Evolutionary conservation across 352 stramenopile genomes (phyloP).

Genomic region (Pythium volutum): DNA sequence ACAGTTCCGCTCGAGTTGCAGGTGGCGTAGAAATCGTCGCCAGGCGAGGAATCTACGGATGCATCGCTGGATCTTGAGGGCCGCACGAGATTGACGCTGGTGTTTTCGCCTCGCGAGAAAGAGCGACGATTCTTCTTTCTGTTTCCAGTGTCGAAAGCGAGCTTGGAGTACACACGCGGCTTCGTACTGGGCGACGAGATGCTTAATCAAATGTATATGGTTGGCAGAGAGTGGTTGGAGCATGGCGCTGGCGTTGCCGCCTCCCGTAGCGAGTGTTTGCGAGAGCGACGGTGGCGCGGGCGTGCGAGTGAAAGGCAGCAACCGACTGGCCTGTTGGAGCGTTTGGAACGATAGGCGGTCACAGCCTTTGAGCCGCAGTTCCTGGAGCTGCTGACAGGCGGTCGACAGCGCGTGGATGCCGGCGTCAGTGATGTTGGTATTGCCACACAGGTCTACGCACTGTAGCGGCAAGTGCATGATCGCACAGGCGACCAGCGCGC

Average conservation of each 20-base stretch:
- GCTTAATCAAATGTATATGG: constrained; percentile 36
- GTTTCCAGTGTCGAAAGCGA: constrained; percentile 41
- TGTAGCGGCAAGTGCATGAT: constrained; percentile 40
- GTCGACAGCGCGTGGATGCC: constrained; percentile 38
- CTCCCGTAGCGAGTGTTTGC: constrained; percentile 39
- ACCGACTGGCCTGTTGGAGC: constrained; percentile 32
- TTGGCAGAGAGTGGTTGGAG: constrained; percentile 31
- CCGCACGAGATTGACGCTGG: constrained; percentile 37
- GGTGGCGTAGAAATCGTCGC: constrained; percentile 39
- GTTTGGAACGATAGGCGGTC: constrained; percentile 44
- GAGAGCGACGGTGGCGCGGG: constrained; percentile 31
- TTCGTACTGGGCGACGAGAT: constrained; percentile 37
- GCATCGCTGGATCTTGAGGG: constrained; percentile 51
- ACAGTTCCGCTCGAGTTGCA: constrained; percentile 40
- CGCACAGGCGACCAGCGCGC: constrained; percentile 40
- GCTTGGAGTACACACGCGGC: constrained; percentile 39
- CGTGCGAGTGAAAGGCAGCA: constrained; percentile 44
- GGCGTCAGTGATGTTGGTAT: constrained; percentile 54
- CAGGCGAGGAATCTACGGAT: constrained; percentile 44
- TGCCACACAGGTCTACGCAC: constrained; percentile 51
- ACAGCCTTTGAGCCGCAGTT: constrained; percentile 61
- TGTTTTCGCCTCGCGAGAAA: constrained; percentile 42
- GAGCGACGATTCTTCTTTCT: constrained; percentile 34
- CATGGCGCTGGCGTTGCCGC: constrained; percentile 28
- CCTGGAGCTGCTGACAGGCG: constrained; percentile 43